Evolutionary conservation across 257 asterid species (phyloP), one percentile per base, ranked within the genome.

Genomic region (Craterostigma plantagineum): DNA sequence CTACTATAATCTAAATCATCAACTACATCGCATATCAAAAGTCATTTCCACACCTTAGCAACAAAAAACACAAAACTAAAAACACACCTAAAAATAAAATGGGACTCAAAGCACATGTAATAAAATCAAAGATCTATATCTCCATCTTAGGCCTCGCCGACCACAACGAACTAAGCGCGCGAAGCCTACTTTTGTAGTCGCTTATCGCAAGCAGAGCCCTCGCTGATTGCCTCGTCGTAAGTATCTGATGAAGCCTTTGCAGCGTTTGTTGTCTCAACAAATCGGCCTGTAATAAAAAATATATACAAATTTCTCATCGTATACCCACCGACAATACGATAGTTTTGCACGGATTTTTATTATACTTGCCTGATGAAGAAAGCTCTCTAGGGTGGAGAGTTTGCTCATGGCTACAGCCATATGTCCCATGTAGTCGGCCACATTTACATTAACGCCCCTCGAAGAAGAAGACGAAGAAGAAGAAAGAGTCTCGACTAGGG

Each of bases 161-260:
- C 95, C 97, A 87, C 54, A 87, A 50, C 0, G 91, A 73, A 36
- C 93, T 79, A 40, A 82, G 61, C 18, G 93, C 93, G 1, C 77
- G 79, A 14, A 87, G 93, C 63, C 90, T 74, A 14, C 93, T 65
- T 67, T 50, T 81, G 70, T 76, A 73, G 57, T 87, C 97, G 1
- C 62, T 72, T 43, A 87, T 78, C 35, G 79, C 95, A 14, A 87
- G 76, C 39, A 87, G 79, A n/a, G 95, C 97, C 0, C 87, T 85
- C 1, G 95, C 95, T 39, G 93, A 91, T 70, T 87, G 95, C 18
- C 92, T 84, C 7, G 95, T 79, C 1, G 93, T 82, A 62, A 87
- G 56, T 53, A 87, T 87, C 43, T 90, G 57, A 48, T 74, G 91
- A 73, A 87, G 54, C 58, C 74, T 94, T 55, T 82, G 97, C 51